Percentiles rank a stretch among this genome's conserved stretches.
Evolutionary conservation across 169 alveolate genomes (phyloP).

Genomic region (Eimeria tenella): DNA sequence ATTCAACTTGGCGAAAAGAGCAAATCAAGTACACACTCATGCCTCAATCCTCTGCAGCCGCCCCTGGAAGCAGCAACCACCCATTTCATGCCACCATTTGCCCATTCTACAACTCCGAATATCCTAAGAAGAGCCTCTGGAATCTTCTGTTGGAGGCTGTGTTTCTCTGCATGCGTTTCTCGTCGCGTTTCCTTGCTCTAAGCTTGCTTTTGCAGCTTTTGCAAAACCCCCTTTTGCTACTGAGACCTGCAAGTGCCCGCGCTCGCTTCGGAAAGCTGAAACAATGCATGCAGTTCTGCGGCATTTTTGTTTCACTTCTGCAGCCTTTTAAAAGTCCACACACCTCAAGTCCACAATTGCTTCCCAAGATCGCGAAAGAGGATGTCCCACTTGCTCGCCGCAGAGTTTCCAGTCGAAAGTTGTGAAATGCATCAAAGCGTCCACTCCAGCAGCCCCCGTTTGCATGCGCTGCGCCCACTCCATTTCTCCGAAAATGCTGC

Average conservation of each 20-base stretch:
- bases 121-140: too few species aligned
- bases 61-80: too few species aligned
- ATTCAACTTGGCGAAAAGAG: too few species aligned
- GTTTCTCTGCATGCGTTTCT: neutral
- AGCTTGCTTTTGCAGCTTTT: neutral
- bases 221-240: neutral
- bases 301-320: too few species aligned
- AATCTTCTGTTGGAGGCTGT: neutral
- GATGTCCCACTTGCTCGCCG: constrained; percentile 24
- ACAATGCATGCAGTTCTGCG: neutral
- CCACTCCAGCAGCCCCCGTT: constrained; percentile 66
- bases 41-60: too few species aligned
- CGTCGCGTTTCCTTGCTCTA: neutral
- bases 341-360: constrained; percentile 71
- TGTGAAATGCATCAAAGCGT: constrained; percentile 58
- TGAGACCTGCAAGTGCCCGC: too few species aligned
- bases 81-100: too few species aligned
- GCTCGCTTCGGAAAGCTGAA: neutral
- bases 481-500: neutral
- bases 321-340: neutral
- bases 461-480: constrained; percentile 72
- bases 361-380: constrained; percentile 25
- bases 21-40: too few species aligned
- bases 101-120: too few species aligned
- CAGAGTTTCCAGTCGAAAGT: constrained; percentile 72